Evolutionary conservation across 257 asterid species (phyloP).

Genomic region (Ocimum tenuiflorum): DNA sequence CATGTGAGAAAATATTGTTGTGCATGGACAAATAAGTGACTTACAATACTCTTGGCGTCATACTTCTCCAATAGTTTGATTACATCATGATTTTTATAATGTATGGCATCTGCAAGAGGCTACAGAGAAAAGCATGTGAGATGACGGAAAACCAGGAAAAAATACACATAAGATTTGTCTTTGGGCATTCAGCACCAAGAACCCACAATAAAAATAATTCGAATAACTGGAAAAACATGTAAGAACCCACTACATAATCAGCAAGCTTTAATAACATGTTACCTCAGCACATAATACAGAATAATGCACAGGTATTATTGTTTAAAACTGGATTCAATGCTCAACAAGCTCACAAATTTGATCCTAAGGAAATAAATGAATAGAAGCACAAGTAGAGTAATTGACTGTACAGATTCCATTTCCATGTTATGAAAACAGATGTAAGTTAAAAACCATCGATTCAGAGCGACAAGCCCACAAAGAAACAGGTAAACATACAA

Average conservation of each 20-base stretch:
- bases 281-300: too few relatives aligned
- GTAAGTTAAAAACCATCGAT: neutral
- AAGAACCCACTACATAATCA: too few relatives aligned
- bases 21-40: constrained; percentile 4
- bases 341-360: neutral
- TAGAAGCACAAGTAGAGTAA: neutral
- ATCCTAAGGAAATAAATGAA: neutral
- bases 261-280: too few relatives aligned
- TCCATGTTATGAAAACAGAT: neutral
- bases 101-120: constrained; percentile 91
- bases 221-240: too few relatives aligned
- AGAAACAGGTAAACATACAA: neutral
- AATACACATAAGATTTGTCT: neutral
- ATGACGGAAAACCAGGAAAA: neutral
- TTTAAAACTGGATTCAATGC: too few relatives aligned
- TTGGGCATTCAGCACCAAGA: constrained; percentile 1
- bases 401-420: neutral
- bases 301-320: too few relatives aligned
- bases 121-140: constrained; percentile 27
- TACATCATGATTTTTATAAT: constrained; percentile 70
- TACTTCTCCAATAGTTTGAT: constrained; percentile 68
- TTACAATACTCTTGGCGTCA: constrained; percentile 67
- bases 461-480: neutral
- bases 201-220: neutral
- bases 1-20: neutral